phyloP scores from a whole-genome alignment of 2,329 filamentous ascomycete genomes.

The Colletotrichum zoysiae region DNA sequence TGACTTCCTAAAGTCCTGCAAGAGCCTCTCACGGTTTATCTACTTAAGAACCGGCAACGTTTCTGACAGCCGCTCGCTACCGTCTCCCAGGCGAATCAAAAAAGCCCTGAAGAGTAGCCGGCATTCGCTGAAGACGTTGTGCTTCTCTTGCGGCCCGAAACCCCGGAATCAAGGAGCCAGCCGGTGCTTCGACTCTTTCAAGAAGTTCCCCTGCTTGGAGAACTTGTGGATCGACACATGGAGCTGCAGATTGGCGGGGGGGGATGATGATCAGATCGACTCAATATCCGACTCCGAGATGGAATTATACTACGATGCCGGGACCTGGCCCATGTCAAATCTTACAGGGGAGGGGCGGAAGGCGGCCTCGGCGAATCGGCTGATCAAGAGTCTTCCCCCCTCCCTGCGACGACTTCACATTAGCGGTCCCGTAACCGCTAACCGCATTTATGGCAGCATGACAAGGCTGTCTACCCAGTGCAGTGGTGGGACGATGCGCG shows the following conservation, averaged over 20 bases:
- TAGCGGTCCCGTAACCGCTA: background rate
- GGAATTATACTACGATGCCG: background rate
- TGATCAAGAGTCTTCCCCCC: background rate
- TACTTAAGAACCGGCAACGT: background rate
- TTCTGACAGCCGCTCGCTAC: background rate
- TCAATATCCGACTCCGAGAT: background rate
- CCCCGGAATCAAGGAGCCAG: rapidly evolving
- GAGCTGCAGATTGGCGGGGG: background rate
- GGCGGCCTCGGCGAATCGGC: background rate
- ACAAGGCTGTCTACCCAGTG: background rate
- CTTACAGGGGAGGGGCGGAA: background rate
- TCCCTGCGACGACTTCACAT: background rate
- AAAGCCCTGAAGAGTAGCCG: background rate
- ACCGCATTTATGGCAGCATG: background rate
- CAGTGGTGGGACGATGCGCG: background rate
- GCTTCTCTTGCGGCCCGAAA: background rate
- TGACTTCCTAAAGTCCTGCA: background rate
- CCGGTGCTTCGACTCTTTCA: background rate
- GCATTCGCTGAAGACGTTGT: background rate
- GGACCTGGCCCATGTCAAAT: background rate
- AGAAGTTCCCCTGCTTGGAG: background rate
- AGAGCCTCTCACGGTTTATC: background rate
- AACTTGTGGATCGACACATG: background rate
- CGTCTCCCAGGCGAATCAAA: rapidly evolving
- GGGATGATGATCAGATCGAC: background rate